These are phyloP conservation scores for Vanderwaltozyma verrucispora DNA, from an alignment of 805 yeast species.

Conservation along the genomic window DNA sequence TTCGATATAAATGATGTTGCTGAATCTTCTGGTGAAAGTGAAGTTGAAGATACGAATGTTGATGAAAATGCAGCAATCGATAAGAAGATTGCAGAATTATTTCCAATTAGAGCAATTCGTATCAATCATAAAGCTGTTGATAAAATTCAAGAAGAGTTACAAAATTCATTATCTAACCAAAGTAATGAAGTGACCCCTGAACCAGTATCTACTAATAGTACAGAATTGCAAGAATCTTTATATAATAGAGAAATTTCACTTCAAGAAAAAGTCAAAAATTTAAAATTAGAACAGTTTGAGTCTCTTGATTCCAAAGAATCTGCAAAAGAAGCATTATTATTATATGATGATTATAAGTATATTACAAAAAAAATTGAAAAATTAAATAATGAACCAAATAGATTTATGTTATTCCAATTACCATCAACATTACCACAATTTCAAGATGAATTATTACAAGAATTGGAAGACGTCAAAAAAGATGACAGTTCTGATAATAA, in stretches of 20 bases:
- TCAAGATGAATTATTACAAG: conserved; percentile 8
- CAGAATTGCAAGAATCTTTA: background rate
- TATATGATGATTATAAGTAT: conserved; percentile 32
- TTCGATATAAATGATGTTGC: conserved; percentile 35
- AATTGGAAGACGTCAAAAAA: conserved; percentile 1
- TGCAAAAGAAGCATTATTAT: conserved; percentile 27
- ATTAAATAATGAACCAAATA: conserved; percentile 27
- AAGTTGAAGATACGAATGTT: conserved; percentile 10
- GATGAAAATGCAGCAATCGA: conserved; percentile 21
- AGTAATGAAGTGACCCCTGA: conserved; percentile 3
- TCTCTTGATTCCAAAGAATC: conserved; percentile 28
- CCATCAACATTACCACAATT: conserved; percentile 32
- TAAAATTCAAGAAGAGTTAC: conserved; percentile 24
- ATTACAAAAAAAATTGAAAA: conserved; percentile 23
- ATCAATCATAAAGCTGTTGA: conserved; percentile 34
- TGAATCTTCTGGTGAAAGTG: background rate
- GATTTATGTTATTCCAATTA: conserved; percentile 31
- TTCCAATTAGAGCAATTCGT: conserved; percentile 65
- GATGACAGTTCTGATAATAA: conserved; percentile 2
- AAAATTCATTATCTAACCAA: conserved; percentile 14
- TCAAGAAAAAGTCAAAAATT: conserved; percentile 3
- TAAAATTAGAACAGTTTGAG: conserved; percentile 13
- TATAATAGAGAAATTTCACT: conserved; percentile 16
- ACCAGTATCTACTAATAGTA: conserved; percentile 9
- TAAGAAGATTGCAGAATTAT: conserved; percentile 30